These are phyloP conservation scores for Aristolochia californica DNA, from an alignment of 164 flowering plant genomes.

Conservation along the genomic window DNA sequence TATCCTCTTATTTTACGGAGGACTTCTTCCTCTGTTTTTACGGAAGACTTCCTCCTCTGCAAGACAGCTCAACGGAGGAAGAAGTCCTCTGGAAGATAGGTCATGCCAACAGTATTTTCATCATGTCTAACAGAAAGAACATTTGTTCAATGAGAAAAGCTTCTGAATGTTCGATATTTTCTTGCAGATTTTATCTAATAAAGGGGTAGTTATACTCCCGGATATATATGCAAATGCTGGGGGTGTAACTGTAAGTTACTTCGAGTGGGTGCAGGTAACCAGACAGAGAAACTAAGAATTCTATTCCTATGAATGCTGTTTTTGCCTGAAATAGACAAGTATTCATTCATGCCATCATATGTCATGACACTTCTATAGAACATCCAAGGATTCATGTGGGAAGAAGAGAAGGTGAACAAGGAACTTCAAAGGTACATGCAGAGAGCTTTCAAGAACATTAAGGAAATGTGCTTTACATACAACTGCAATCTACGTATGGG, in stretches of 20 bases:
- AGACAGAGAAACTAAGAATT: not conserved
- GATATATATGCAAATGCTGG: conserved; percentile 78
- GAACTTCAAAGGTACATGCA: conserved; percentile 76
- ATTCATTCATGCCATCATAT: not conserved
- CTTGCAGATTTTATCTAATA: conserved; percentile 42
- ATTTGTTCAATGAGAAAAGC: not conserved
- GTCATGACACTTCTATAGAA: conserved; percentile 44
- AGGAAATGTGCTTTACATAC: conserved; percentile 60
- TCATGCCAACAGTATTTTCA: no score
- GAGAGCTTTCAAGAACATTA: conserved; percentile 52
- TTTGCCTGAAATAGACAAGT: no score
- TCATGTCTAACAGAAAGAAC: not conserved
- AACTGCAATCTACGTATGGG: conserved; percentile 90
- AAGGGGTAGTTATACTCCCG: conserved; percentile 60
- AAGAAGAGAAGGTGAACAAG: conserved; percentile 70
- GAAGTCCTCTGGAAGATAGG: no score
- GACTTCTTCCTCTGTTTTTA: no score
- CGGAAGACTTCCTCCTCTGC: no score
- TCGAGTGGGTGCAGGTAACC: conserved; percentile 69
- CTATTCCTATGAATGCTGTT: not conserved
- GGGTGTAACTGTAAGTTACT: conserved; percentile 42
- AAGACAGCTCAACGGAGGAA: no score
- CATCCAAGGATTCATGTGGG: conserved; percentile 98
- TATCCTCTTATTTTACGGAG: no score
- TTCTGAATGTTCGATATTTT: not conserved